Conservation (phyloP, 1,284 basidiomycete genomes). For the Cutaneotrichosporon dermatis region DNA sequence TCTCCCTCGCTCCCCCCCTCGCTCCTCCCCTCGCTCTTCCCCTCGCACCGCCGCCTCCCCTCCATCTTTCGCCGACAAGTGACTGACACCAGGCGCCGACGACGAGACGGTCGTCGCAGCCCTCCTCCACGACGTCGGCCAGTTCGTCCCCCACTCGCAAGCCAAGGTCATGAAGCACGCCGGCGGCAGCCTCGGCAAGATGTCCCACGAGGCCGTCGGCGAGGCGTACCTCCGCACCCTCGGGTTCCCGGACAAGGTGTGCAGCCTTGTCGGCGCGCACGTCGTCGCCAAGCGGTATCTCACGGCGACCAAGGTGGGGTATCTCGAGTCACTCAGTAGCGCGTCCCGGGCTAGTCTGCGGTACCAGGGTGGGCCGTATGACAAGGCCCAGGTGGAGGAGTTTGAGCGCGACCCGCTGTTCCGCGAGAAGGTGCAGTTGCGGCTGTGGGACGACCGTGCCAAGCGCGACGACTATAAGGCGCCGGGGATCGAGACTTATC, state of each 20-base stretch:
- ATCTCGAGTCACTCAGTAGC: slow-evolving; percentile 24
- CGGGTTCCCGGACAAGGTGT: slow-evolving; percentile 36
- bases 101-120: slow-evolving; percentile 37
- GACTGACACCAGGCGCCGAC: slow-evolving; percentile 26
- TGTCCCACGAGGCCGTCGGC: slow-evolving; percentile 34
- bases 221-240: slow-evolving; percentile 29
- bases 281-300: slow-evolving; percentile 39
- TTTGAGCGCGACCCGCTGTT: slow-evolving; percentile 30
- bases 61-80: too few relatives aligned
- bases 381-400: slow-evolving; percentile 21
- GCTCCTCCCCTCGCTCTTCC: too few relatives aligned
- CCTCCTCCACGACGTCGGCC: slow-evolving; percentile 41
- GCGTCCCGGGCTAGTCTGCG: slow-evolving; percentile 30
- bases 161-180: slow-evolving; percentile 25
- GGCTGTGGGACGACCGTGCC: slow-evolving; percentile 38
- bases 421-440: slow-evolving; percentile 31
- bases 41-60: too few relatives aligned
- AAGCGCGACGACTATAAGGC: slow-evolving; percentile 27
- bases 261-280: slow-evolving; percentile 34
- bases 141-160: slow-evolving; percentile 30
- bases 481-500: slow-evolving; percentile 24
- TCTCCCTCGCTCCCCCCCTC: too few relatives aligned
- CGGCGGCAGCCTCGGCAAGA: slow-evolving; percentile 26
- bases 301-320: slow-evolving; percentile 24
- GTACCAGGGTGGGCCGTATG: slow-evolving; percentile 39